Percentiles rank a stretch among this genome's conserved stretches.
Evolutionary conservation across 257 asterid genomes (phyloP).

Genomic region (Rhazya stricta): DNA sequence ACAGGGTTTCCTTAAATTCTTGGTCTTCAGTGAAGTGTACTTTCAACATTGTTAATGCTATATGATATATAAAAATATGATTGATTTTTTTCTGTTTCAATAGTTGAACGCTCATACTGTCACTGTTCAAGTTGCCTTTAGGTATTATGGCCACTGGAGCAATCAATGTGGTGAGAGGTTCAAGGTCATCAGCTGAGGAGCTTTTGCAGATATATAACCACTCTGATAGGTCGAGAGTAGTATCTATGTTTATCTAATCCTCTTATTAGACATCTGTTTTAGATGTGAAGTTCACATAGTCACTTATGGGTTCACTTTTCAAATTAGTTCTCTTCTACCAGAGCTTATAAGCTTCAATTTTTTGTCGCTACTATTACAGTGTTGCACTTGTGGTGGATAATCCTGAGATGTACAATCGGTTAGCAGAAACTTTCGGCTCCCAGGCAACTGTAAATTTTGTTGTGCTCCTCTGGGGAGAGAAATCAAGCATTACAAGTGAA

Average conservation of each 20-base stretch:
- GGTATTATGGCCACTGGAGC: slow-evolving; percentile 97
- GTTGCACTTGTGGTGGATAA: slow-evolving; percentile 79
- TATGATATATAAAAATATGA: background rate
- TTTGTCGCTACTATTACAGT: slow-evolving; percentile 42
- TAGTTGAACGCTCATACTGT: background rate
- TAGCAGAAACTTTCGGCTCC: slow-evolving; percentile 44
- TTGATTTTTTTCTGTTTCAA: slow-evolving; percentile 12
- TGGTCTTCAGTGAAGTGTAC: background rate
- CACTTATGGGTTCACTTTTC: background rate
- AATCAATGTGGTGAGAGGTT: slow-evolving; percentile 84
- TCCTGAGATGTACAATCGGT: slow-evolving; percentile 55
- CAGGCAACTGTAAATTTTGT: slow-evolving; percentile 53
- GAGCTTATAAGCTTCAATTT: background rate
- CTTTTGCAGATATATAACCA: slow-evolving; percentile 82
- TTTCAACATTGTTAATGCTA: background rate
- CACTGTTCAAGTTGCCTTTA: slow-evolving; percentile 28
- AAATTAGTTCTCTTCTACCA: background rate
- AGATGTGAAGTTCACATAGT: background rate
- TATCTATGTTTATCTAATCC: background rate
- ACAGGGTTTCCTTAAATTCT: background rate
- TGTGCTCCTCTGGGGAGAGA: slow-evolving; percentile 83
- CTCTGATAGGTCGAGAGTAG: slow-evolving; percentile 64
- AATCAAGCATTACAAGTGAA: slow-evolving; percentile 45
- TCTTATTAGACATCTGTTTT: background rate
- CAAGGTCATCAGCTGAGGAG: slow-evolving; percentile 84